Conservation (phyloP, 768 basidiomycete species). For the Xerocomellus dryophilus region DNA sequence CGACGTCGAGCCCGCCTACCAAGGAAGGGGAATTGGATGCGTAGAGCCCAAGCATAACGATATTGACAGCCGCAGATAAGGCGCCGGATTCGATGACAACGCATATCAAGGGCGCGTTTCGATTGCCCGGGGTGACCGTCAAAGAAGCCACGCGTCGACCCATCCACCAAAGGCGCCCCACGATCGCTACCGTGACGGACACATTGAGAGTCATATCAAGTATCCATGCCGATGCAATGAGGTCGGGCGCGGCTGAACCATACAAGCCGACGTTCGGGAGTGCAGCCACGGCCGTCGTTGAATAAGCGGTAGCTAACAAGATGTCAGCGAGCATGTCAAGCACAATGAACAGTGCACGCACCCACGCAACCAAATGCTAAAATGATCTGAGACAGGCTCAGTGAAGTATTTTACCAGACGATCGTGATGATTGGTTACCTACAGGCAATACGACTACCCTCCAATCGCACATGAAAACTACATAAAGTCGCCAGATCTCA, state of each 20-base stretch:
- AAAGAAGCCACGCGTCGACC: neutral
- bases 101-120: neutral
- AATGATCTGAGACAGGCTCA: neutral
- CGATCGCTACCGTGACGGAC: neutral
- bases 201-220: neutral
- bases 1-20: neutral
- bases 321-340: neutral
- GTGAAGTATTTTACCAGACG: neutral
- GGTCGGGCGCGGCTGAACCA: neutral
- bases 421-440: neutral
- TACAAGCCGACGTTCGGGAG: neutral
- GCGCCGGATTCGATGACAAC: neutral
- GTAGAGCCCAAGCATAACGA: neutral
- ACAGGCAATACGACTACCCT: neutral
- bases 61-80: neutral
- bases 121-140: neutral
- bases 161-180: neutral
- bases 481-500: conserved; percentile 8
- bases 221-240: neutral
- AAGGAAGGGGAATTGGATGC: neutral
- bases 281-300: neutral
- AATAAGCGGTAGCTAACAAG: neutral
- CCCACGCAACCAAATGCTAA: neutral
- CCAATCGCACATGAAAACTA: neutral
- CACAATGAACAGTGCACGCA: neutral